Base-by-base conservation (phyloP, 116 monocot species). In the Cymodocea nodosa region DNA sequence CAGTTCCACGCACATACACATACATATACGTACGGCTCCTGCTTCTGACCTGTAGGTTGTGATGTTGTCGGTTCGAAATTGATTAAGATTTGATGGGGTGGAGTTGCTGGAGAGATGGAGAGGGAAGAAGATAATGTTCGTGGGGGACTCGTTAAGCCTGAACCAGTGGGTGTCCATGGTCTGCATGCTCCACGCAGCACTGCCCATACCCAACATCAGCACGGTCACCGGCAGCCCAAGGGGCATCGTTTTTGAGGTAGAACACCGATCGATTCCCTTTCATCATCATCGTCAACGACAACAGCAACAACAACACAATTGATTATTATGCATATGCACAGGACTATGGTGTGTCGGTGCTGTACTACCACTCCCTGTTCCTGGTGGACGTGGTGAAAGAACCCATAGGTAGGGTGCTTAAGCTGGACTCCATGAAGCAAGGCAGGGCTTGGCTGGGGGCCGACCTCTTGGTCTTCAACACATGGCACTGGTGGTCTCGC, bases 121-220 rank as follows among this genome's bases (percentile, higher is more conserved):
- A 35, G 87, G 89, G 55, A 94, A 94, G 87, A 94, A 89, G 84
- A 75, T 94, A n/a, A 86, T 94, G 94, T 94, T 94, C 60, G 94
- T 94, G 20, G 94, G 94, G 14, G 94, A 94, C 48, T 94, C 94
- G 34, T 56, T 94, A 17, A 84, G 89, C 74, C 54, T 84, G 58
- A 94, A 94, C 75, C 89, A 89, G 64, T 94, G 89, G 94, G 71
- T 84, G 61, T 89, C 94, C 9, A 78, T 94, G 20, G 51, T n/a
- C 14, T 94, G 94, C 80, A 78, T 94, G 82, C 80, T 94, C 24
- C 82, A 83, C 36, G 74, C 89, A 5, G 74, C 84, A 12, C 82
- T 75, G 23, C 94, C 89, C 37, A 50, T 71, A 62, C 60, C 79
- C 70, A 85, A 39, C 68, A 75, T 73, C 67, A 17, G 35, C 67